Evolutionary conservation across 176 grass and related monocot genomes (phyloP), one percentile per base, ranked within the genome.

Genomic region (Triticum urartu): DNA sequence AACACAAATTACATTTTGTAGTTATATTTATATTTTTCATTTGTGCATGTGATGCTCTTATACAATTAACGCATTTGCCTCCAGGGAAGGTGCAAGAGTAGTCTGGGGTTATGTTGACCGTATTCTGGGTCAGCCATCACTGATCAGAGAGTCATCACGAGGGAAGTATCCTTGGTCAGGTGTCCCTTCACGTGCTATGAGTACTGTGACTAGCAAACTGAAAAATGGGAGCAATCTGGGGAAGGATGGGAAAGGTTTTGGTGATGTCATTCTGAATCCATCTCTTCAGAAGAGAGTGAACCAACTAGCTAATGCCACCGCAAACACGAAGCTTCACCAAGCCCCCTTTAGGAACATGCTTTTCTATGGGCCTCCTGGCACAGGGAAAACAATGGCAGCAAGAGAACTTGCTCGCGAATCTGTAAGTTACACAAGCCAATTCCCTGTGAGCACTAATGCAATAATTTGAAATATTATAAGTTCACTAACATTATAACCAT

Each of bases 321-420:
- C 97, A 65, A 98, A 95, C 87, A 98, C 97, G 1, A 98, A 98
- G 86, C 82, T 91, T 82, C 93, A 98, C 89, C 97, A 98, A 85
- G 97, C 97, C 60, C 97, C 97, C 81, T 98, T 98, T 80, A 91
- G 97, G 72, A 98, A 98, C 81, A 98, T 98, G 94, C 88, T 98
- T 70, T 98, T 98, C 72, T 98, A 98, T 89, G 97, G 97, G 10
- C 97, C 97, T 83, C 97, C 97, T 52, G 94, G 97, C 82, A 98
- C 97, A 73, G 97, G 96, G 36, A 98, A 98, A 89, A 98, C 97
- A 52, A 95, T 98, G 92, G 97, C 94, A 79, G 97, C 97, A 22
- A 86, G 97, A 84, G 97, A 95, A 86, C 81, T 98, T 63, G 90
- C 97, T 69, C 86, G 52, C 7, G 94, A 94, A 92, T 98, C 97